Evolutionary conservation across 1,284 basidiomycete genomes (phyloP).

Genomic region (Coniferiporia weirii): DNA sequence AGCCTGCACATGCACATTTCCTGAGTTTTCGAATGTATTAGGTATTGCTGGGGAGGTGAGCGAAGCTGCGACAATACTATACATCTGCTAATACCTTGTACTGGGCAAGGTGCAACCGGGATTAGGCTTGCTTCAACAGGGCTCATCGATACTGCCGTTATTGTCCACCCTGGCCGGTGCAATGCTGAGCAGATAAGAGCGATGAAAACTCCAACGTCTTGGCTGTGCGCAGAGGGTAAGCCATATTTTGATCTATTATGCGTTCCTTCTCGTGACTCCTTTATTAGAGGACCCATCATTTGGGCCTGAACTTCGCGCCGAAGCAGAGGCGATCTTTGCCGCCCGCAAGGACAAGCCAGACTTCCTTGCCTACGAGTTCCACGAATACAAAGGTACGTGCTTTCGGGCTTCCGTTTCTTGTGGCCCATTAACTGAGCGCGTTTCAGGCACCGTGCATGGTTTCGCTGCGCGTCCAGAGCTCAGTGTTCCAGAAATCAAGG

Average conservation of each 20-base stretch:
- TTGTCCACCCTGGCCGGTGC: conserved; percentile 50
- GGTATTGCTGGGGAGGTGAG: conserved; percentile 59
- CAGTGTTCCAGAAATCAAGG: conserved; percentile 39
- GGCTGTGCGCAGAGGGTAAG: conserved; percentile 14
- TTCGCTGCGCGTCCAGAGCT: conserved; percentile 51
- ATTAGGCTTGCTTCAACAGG: conserved; percentile 37
- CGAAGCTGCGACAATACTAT: conserved; percentile 18
- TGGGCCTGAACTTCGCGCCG: conserved; percentile 31
- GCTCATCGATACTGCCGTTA: conserved; percentile 43
- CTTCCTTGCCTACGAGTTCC: conserved; percentile 49
- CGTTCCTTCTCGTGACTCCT: conserved; percentile 43
- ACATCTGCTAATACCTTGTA: neutral
- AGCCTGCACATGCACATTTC: neutral
- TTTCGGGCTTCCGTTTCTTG: neutral
- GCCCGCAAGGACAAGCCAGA: conserved; percentile 38
- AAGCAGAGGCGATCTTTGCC: conserved; percentile 41
- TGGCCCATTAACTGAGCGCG: neutral
- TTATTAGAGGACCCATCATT: conserved; percentile 48
- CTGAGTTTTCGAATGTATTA: conserved; percentile 16
- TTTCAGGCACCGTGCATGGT: conserved; percentile 49
- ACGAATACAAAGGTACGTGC: conserved; percentile 45
- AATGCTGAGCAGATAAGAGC: conserved; percentile 35
- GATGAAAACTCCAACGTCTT: conserved; percentile 34
- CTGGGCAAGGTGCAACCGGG: conserved; percentile 28
- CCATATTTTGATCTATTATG: conserved; percentile 34